Evolutionary conservation across 1,284 basidiomycete genomes (phyloP).

Genomic region (Tausonia pullulans): DNA sequence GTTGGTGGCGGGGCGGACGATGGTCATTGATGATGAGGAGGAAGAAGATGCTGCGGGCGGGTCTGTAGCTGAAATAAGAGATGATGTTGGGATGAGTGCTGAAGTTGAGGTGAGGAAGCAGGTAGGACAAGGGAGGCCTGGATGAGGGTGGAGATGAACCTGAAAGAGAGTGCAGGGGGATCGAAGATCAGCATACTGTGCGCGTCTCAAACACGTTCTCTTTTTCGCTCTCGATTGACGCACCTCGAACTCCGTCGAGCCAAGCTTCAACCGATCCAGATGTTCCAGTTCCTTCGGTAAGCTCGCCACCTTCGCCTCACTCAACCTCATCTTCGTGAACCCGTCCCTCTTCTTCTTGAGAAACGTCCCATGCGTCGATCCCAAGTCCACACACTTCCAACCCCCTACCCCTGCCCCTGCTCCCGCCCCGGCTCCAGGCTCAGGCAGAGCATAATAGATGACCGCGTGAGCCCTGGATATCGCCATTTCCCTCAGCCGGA

Average conservation of each 20-base stretch:
- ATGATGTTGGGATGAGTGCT: slow-evolving; percentile 9
- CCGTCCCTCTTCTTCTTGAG: neutral
- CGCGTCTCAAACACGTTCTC: neutral
- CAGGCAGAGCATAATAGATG: slow-evolving; percentile 5
- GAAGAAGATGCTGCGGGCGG: neutral
- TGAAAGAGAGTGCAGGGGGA: neutral
- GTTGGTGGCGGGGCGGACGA: neutral
- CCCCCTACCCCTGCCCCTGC: neutral
- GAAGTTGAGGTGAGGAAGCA: slow-evolving; percentile 1
- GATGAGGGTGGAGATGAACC: slow-evolving; percentile 6
- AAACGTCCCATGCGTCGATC: slow-evolving; percentile 8
- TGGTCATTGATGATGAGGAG: neutral
- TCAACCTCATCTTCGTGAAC: neutral
- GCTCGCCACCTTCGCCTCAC: slow-evolving; percentile 11
- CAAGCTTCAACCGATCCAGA: slow-evolving; percentile 3
- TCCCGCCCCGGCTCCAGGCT: neutral
- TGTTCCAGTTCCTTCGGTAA: slow-evolving; percentile 7
- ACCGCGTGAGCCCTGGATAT: slow-evolving; percentile 4
- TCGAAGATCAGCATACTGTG: neutral
- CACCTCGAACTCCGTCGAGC: slow-evolving; percentile 10
- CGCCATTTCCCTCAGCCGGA: slow-evolving; percentile 9
- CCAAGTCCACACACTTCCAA: slow-evolving; percentile 2
- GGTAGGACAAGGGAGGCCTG: slow-evolving; percentile 1
- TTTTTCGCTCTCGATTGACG: neutral
- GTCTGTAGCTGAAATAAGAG: neutral